A percentile compares a stretch with the other conserved stretches of the same genome.
These are phyloP conservation scores for Mikania micrantha DNA, from an alignment of 129 eudicot genomes.

Conservation along the genomic window DNA sequence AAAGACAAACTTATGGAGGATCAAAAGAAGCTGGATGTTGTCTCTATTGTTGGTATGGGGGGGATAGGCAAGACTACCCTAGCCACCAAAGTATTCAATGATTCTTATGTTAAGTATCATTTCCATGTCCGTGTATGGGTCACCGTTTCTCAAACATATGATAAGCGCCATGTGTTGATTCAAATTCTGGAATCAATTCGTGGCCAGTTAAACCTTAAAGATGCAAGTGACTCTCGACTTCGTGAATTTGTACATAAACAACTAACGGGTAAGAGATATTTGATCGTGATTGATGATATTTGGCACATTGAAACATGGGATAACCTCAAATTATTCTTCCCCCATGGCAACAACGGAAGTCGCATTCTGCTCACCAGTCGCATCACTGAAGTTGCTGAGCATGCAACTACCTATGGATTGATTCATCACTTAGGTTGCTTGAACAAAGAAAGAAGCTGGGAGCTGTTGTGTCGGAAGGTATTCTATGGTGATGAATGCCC, in stretches of 20 bases:
- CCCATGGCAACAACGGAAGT: slow-evolving; percentile 18
- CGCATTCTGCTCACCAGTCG: slow-evolving; percentile 31
- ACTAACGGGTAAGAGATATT: slow-evolving; percentile 18
- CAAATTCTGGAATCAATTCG: neutral
- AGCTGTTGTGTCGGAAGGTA: slow-evolving; percentile 13
- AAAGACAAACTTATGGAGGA: neutral
- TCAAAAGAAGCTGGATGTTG: neutral
- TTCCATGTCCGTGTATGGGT: slow-evolving; percentile 30
- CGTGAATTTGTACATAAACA: neutral
- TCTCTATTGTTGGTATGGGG: slow-evolving; percentile 23
- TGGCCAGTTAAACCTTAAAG: neutral
- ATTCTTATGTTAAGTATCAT: neutral
- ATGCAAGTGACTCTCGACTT: neutral
- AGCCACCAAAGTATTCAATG: slow-evolving; percentile 21
- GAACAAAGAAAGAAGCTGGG: slow-evolving; percentile 16
- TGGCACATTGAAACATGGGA: slow-evolving; percentile 26
- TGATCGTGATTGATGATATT: slow-evolving; percentile 36
- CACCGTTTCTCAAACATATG: slow-evolving; percentile 25
- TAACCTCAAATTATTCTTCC: slow-evolving; percentile 10
- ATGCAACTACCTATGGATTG: neutral
- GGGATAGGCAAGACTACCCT: slow-evolving; percentile 41
- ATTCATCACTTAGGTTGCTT: slow-evolving; percentile 1
- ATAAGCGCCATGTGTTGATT: neutral
- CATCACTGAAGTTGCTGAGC: slow-evolving; percentile 7
- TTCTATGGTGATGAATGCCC: slow-evolving; percentile 5